These are phyloP conservation scores for Setaria italica DNA, from an alignment of 202 grass and related monocot species.

Conservation along the genomic window DNA sequence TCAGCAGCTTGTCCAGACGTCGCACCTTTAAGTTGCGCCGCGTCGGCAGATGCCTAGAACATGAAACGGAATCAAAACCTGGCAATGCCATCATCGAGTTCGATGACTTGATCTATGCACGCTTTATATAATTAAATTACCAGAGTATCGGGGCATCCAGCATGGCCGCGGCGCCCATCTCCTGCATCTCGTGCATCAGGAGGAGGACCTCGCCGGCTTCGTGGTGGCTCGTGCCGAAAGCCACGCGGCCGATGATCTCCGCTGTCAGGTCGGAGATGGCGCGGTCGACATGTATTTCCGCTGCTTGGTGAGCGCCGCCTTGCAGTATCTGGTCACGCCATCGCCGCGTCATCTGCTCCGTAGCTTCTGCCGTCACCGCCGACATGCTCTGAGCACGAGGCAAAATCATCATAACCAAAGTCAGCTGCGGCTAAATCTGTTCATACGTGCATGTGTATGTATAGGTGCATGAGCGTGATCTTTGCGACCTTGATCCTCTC, in stretches of 20 bases:
- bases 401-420: not conserved
- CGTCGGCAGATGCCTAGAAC: constrained; percentile 23
- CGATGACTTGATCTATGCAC: not conserved
- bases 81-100: not conserved
- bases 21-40: constrained; percentile 21
- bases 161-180: constrained; percentile 1
- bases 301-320: not conserved
- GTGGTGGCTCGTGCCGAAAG: constrained; percentile 1
- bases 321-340: not conserved
- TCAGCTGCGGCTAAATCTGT: not conserved
- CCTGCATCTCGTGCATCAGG: constrained; percentile 12
- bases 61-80: not conserved
- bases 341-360: not conserved
- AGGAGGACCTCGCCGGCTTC: not conserved
- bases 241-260: constrained; percentile 30
- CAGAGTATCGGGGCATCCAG: constrained; percentile 28
- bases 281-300: not conserved
- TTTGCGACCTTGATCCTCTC: constrained; percentile 52
- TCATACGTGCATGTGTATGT: no score
- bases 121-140: not conserved
- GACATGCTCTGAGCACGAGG: constrained; percentile 23
- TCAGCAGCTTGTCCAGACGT: constrained; percentile 37
- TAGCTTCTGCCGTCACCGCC: not conserved
- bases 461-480: not conserved
- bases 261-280: constrained; percentile 2